Evolutionary conservation across 2,329 filamentous ascomycete species (phyloP).

Genomic region (Neonectria magnoliae): DNA sequence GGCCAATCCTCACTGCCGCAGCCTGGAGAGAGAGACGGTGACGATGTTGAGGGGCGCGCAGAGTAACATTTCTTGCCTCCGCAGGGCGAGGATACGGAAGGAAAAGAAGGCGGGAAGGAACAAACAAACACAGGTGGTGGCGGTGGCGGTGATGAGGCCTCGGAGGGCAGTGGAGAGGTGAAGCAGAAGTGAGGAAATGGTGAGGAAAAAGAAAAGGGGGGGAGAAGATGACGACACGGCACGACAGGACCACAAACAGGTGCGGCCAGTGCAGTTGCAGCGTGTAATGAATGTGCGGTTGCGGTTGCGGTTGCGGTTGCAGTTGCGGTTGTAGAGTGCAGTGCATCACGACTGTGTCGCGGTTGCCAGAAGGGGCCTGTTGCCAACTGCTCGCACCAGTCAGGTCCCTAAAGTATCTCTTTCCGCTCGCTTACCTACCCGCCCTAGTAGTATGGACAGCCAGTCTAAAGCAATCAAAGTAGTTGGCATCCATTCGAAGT

Average conservation of each 20-base stretch:
- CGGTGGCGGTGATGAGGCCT: background rate
- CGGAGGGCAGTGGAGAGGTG: background rate
- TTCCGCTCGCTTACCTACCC: too few relatives aligned
- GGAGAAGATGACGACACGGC: background rate
- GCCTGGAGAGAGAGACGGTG: background rate
- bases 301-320: background rate
- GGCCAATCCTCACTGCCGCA: background rate
- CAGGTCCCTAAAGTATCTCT: background rate
- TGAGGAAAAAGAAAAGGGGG: background rate
- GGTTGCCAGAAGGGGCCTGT: constrained; percentile 7
- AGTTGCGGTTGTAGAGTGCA: background rate
- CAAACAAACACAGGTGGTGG: background rate
- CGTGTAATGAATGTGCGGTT: constrained; percentile 1
- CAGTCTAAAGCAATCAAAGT: too few relatives aligned
- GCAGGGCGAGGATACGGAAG: background rate
- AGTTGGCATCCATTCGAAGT: background rate
- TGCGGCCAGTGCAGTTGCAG: constrained; percentile 5
- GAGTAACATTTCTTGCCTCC: background rate
- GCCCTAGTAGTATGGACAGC: too few relatives aligned
- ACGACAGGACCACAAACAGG: constrained; percentile 7
- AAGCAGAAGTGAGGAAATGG: constrained; percentile 1
- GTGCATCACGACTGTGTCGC: constrained; percentile 12
- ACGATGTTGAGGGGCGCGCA: background rate
- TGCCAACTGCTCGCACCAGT: background rate
- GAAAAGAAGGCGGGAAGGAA: constrained; percentile 5